Conservation (phyloP, 139 green algal genomes). For the Chlorella sp. region DNA sequence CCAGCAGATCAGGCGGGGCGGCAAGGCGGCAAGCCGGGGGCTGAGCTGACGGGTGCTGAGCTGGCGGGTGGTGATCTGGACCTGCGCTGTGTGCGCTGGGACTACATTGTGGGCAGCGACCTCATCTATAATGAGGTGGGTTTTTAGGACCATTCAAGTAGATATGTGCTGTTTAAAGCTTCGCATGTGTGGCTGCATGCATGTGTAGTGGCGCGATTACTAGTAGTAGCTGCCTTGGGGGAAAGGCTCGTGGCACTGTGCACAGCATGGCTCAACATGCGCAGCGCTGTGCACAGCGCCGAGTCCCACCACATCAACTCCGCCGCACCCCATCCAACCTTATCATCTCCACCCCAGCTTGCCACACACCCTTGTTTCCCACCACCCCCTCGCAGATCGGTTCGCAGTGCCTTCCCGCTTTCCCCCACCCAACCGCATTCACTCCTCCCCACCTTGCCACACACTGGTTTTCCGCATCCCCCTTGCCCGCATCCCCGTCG, state of each 20-base stretch:
- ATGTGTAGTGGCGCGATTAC: neutral
- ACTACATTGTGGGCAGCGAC: slow-evolving; percentile 46
- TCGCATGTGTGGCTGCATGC: neutral
- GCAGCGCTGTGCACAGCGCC: neutral
- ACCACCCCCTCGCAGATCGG: neutral
- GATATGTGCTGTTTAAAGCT: too few species aligned
- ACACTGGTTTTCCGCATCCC: too few species aligned
- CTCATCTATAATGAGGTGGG: slow-evolving; percentile 47
- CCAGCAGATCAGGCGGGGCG: neutral
- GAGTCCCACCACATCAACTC: too few species aligned
- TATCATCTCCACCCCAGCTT: too few species aligned
- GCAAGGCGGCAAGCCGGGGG: neutral
- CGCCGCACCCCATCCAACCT: too few species aligned
- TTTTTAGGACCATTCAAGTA: too few species aligned
- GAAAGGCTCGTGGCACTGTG: too few species aligned
- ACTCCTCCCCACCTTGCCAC: too few species aligned
- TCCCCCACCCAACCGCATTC: too few species aligned
- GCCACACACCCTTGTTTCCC: too few species aligned
- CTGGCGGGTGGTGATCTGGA: neutral
- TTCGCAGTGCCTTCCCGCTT: slow-evolving; percentile 36
- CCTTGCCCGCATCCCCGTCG: neutral
- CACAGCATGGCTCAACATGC: neutral
- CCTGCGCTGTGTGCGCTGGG: slow-evolving; percentile 8
- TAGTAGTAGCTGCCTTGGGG: too few species aligned
- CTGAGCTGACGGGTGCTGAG: neutral